Base-by-base conservation (phyloP, 768 basidiomycete species). In the Russula sp. region DNA sequence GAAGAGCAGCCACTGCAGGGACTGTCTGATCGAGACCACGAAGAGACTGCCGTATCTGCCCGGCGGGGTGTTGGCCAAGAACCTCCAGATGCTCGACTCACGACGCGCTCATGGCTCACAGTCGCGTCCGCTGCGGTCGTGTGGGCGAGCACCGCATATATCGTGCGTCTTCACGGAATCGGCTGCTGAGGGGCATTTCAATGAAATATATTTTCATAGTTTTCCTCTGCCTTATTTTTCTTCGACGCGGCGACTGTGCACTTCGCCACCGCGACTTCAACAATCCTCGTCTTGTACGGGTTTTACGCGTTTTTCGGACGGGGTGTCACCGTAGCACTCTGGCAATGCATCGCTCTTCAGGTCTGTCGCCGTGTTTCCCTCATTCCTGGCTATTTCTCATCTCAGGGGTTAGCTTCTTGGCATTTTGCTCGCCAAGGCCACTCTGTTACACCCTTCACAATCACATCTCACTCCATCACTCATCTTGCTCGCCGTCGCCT, bases 271-370 rank as follows among this genome's bases (percentile, higher is more conserved):
- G 58, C 65, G 5, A 43, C n/a, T 35, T 64, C 65, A 20, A 51
- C 32, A 3, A 6, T 34, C n/a, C 29, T 65, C 39, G 62, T 59
- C 14, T 43, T 56, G 18, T 64, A 58, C 38, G 53, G 46, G 22
- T 25, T 49, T 34, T 59, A 58, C 20, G 65, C 53, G 29, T 50
- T 72, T 43, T 57, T 64, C 2, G 68, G 66, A 46, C 66, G 67
- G 58, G 54, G 53, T 8, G 63, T 71, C 49, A 57, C 70, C 39
- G 55, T 66, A 14, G 32, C 65, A 7, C 67, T 71, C 43, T 77
- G 71, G 70, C 71, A 77, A 49, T 69, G 69, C 41, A 58, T 66
- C 20, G 42, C 71, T 34, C 69, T 77, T 10, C 75, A 76, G 66
- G 77, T 77, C 66, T 46, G 69, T 68, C 55, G 5, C 8, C 20